Evolutionary conservation across 2,329 filamentous ascomycete species (phyloP), one percentile per base, ranked within the genome.

Genomic region (Myriosclerotinia curreyana): DNA sequence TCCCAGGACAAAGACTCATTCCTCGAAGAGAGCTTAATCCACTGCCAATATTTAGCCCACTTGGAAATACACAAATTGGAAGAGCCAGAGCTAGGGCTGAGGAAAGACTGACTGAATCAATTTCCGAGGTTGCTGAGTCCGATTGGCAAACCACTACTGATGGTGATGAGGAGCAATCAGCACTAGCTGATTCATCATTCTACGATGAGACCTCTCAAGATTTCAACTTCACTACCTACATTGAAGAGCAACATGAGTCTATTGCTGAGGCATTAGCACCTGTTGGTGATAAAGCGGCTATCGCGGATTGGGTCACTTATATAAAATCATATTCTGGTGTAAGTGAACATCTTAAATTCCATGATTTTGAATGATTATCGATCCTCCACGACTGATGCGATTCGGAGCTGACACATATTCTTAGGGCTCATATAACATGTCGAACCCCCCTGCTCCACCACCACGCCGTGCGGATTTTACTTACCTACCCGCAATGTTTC

Each of bases 361-460:
- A 14, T 48, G 14, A 22, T 60, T 34, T 31, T 5, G 14, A 31
- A 38, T 28, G 31, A 40, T 46, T 1, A 17, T 54, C 14, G 11
- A 31, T 52, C 12, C 25, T 54, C 7, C 0, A 40, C 34, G 34
- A 9, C 3, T 25, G 17, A 15, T 15, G 17, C 9, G 11, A 15
- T 15, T 28, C 9, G 44, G 4, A 61, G 55, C 63, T 68, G n/a
- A 67, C 25, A 67, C 25, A 6, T 50, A 11, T 28, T n/a, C 42
- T 1, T n/a, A 77, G 72, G 75, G 75, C 5, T 68, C 71, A 22
- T 76, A 70, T 64, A 76, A 74, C 56, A 58, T 76, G 46, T 72
- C 68, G 3, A 71, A 71, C 52, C 75, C 75, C 20, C 76, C 75
- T n/a, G 63, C 71, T 25, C 74, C 74, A 50, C 75, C 75, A 20